phyloP scores from a whole-genome alignment of 2,329 filamentous ascomycete species.

The Byssothecium circinans region DNA sequence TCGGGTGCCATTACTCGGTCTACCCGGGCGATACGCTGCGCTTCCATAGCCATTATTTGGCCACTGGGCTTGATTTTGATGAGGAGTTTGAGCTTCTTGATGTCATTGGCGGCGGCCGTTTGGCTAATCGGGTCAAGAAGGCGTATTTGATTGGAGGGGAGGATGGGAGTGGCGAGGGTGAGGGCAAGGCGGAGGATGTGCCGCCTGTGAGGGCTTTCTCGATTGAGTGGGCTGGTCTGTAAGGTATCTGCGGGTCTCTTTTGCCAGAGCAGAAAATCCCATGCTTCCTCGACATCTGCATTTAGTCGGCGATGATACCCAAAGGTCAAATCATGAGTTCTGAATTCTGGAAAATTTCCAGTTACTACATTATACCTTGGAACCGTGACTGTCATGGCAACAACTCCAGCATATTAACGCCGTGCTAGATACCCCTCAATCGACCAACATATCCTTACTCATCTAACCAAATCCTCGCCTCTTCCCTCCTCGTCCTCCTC shows the following conservation, averaged over 20 bases:
- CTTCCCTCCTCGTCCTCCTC: slow-evolving; percentile 13
- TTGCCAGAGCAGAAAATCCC: not conserved
- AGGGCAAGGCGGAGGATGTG: slow-evolving; percentile 39
- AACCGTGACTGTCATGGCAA: too few species aligned
- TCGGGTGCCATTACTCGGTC: slow-evolving; percentile 90
- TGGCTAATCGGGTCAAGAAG: slow-evolving; percentile 96
- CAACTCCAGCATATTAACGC: too few species aligned
- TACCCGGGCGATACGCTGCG: slow-evolving; percentile 94
- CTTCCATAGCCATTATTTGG: slow-evolving; percentile 94
- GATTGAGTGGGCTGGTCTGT: slow-evolving; percentile 95
- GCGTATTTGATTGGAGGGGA: slow-evolving; percentile 82
- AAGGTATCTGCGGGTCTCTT: slow-evolving; percentile 32
- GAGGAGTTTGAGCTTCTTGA: slow-evolving; percentile 83
- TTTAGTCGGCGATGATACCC: too few species aligned
- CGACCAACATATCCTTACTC: not conserved
- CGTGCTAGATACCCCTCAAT: not conserved
- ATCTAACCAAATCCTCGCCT: slow-evolving; percentile 20
- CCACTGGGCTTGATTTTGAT: slow-evolving; percentile 82
- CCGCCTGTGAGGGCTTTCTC: slow-evolving; percentile 70
- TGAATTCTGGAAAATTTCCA: too few species aligned
- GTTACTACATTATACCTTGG: too few species aligned
- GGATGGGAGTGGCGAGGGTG: slow-evolving; percentile 16
- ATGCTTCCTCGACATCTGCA: too few species aligned
- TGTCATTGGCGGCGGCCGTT: slow-evolving; percentile 78
- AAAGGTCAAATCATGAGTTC: too few species aligned